Evolutionary conservation across 257 asterid species (phyloP), one percentile per base, ranked within the genome.

Genomic region (Ehretia macrophylla): DNA sequence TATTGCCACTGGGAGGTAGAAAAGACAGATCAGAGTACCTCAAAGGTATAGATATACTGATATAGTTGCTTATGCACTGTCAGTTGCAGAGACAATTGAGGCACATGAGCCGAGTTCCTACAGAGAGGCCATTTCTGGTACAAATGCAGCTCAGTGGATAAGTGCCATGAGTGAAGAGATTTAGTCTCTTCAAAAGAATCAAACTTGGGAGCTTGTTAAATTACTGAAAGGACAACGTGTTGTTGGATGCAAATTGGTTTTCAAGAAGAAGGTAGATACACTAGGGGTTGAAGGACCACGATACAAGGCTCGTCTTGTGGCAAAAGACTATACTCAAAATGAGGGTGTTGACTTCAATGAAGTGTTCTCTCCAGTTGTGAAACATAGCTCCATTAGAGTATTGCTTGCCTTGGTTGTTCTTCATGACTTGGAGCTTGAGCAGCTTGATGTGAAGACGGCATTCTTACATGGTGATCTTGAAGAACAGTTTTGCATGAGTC

Each of bases 91-190:
- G 11, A 18, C 3, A 9, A 12, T 40, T 1, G 54, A 27, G 10
- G 45, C 20, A 42, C 42, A 10, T 16, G 59, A 32, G 45, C 45
- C 19, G 4, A 27, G 14, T 51, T 37, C 22, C 2, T 58, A n/a
- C 17, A 20, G 14, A 17, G 38, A 58, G 4, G 62, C 37, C 8
- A 42, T 10, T 3, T 19, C 11, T 39, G 13, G 16, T 4, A 37
- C 5, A 5, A 4, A 11, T 4, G 5, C 58, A 5, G 1, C 32
- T 20, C 16, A 19, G 32, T 5, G 38, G 58, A 11, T 17, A 10
- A 13, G 17, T 38, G 27, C 17, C n/a, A 58, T 58, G 22, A 22
- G 32, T 38, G 49, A 58, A 6, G 62, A 58, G 32, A 38, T 58
- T 17, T 17, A 17, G 32, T 37, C 62, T 16, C 17, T 53, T 3